These are phyloP conservation scores for Auxenochlorella pyrenoidosa DNA, from an alignment of 139 green algal genomes.

Conservation along the genomic window DNA sequence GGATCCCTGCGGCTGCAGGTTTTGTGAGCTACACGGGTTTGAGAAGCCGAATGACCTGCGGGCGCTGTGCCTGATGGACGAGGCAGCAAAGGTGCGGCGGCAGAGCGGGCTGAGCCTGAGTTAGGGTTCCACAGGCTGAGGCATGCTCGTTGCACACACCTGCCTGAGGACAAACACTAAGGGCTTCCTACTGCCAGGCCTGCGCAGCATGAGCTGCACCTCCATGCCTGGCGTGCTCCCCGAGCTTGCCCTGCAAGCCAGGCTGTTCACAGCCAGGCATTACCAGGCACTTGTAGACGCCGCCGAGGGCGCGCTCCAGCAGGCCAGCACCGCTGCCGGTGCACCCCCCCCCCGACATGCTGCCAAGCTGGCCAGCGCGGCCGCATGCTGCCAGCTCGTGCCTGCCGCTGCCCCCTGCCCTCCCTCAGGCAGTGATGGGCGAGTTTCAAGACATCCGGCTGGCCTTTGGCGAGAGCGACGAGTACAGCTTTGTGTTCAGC, in stretches of 20 bases:
- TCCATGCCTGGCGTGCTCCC: too few relatives aligned
- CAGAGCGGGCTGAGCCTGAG: too few relatives aligned
- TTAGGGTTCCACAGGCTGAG: background rate
- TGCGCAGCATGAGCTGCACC: too few relatives aligned
- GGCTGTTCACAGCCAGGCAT: too few relatives aligned
- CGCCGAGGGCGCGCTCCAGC: too few relatives aligned
- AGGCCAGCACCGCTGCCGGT: background rate
- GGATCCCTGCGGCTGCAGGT: constrained; percentile 58
- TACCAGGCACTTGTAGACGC: too few relatives aligned
- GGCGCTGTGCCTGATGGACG: constrained; percentile 87
- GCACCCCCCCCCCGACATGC: too few relatives aligned
- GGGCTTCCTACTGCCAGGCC: too few relatives aligned
- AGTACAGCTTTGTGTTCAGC: constrained; percentile 90
- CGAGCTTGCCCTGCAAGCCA: too few relatives aligned
- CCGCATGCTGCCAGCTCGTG: too few relatives aligned
- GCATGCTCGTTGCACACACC: background rate
- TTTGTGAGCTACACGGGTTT: constrained; percentile 81
- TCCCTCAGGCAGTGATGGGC: constrained; percentile 66
- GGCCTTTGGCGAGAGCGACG: constrained; percentile 88
- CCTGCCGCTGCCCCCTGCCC: background rate
- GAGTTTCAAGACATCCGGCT: constrained; percentile 83
- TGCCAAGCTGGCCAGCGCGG: too few relatives aligned
- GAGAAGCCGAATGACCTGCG: constrained; percentile 87
- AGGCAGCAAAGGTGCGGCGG: constrained; percentile 55
- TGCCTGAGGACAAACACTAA: too few relatives aligned